A percentile compares a stretch with the other conserved stretches of the same genome.
phyloP scores from a whole-genome alignment of 768 basidiomycete species.

The Mycena polygramma region DNA sequence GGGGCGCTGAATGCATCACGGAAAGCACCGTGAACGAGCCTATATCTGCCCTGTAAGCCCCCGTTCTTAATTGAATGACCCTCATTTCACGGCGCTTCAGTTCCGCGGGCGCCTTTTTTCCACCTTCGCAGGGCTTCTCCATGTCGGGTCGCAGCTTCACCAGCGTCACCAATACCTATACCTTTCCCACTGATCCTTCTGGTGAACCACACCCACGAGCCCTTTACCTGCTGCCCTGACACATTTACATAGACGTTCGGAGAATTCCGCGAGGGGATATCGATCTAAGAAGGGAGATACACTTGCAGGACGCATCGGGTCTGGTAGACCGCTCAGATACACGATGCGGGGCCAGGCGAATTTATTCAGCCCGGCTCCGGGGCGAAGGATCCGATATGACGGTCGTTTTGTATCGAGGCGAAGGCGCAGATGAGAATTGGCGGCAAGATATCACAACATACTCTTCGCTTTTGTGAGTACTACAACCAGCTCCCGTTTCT shows the following conservation, averaged over 20 bases:
- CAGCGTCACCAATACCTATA: conserved; percentile 6
- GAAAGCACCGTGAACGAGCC: too few species aligned
- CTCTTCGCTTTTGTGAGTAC: background rate
- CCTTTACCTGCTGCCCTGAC: background rate
- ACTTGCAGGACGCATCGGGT: background rate
- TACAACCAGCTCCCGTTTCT: background rate
- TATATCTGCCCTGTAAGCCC: too few species aligned
- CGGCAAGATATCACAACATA: background rate
- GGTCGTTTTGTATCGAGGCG: background rate
- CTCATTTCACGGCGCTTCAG: conserved; percentile 3
- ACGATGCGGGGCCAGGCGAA: background rate
- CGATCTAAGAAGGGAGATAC: background rate
- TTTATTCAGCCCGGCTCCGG: background rate
- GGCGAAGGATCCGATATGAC: background rate
- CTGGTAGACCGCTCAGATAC: background rate
- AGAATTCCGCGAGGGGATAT: conserved; percentile 6
- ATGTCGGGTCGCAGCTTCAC: conserved; percentile 4
- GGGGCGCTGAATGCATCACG: too few species aligned
- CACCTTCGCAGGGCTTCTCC: background rate
- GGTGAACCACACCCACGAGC: background rate
- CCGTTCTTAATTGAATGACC: too few species aligned
- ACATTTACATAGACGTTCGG: background rate
- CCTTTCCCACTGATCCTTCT: background rate
- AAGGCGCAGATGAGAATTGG: conserved; percentile 4
- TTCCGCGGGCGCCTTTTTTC: conserved; percentile 2